These are phyloP conservation scores for Myriosclerotinia duriaeana DNA, from an alignment of 2,329 filamentous ascomycete species.

Conservation along the genomic window DNA sequence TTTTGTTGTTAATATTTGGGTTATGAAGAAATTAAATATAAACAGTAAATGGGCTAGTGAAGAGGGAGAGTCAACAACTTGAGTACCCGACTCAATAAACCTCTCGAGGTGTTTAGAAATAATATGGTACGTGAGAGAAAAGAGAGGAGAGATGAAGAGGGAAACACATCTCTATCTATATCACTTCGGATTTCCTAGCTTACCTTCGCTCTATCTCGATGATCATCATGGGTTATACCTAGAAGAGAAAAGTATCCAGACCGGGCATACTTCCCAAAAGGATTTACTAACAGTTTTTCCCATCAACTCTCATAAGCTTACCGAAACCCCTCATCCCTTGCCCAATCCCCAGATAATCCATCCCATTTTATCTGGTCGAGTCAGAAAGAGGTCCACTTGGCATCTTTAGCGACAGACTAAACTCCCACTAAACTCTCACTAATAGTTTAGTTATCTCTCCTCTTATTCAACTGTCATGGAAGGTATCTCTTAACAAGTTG, in stretches of 20 bases:
- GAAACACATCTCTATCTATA: background rate
- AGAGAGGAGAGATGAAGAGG: background rate
- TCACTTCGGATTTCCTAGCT: background rate
- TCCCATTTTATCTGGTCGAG: background rate
- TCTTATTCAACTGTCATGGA: background rate
- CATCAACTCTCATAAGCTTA: background rate
- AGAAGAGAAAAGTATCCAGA: conserved; percentile 2
- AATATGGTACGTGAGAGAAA: background rate
- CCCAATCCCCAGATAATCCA: conserved; percentile 7
- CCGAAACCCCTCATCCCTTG: background rate
- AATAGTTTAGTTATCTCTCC: background rate
- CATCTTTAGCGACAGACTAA: background rate
- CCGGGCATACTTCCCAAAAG: background rate
- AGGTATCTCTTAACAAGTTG: background rate
- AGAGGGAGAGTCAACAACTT: background rate
- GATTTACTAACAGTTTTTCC: conserved; percentile 9
- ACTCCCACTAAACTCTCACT: background rate
- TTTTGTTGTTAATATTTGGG: background rate
- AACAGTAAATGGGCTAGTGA: background rate
- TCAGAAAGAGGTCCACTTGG: background rate
- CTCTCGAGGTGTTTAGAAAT: background rate
- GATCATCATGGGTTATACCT: conserved; percentile 11
- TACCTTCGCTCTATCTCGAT: background rate
- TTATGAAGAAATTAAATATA: conserved; percentile 7
- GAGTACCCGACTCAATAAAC: conserved; percentile 9